Evolutionary conservation across 1,139 yeast genomes (phyloP), one percentile per base, ranked within the genome.

Genomic region (Diutina pseudorugosa): DNA sequence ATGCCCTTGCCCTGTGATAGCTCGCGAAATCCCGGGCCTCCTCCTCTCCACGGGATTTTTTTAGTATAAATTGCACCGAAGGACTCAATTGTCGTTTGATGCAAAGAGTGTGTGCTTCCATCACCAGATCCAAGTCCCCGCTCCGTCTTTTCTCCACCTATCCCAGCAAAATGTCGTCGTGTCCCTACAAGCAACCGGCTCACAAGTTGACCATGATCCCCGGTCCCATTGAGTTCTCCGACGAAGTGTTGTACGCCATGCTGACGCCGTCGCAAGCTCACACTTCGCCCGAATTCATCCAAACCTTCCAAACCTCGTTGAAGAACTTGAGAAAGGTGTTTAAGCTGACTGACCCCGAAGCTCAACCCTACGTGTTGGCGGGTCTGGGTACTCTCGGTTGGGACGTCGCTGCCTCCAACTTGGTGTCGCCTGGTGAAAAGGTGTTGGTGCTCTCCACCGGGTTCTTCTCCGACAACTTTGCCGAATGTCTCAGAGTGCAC

Each of bases 301-400:
- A 76, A 51, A 82, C 87, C 50, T 90, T 90, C 71, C 88, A 84
- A 63, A 67, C 77, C 41, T 85, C 79, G 16, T 75, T 91, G 64
- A 67, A 75, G 62, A 79, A 82, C 66, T 77, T 88, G 62, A 79
- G 97, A 61, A 77, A 73, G 59, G 68, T 91, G 58, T 90, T 90
- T 76, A 79, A 83, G 65, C 84, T 94, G 25, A 70, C 80, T 23
- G 82, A 80, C 62, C 67, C 80, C 23, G 63, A 65, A 14, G 78
- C 94, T 33, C 96, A 88, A 70, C 89, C 93, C 7, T 78, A 85
- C 58, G 87, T 91, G 20, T 67, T 91, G 57, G 77, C 95, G 4
- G 98, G 97, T 44, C 85, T 95, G 2, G 98, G 98, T 55, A 89
- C 98, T 44, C 76, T 91, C 53, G 98, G 98, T 36, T 91, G 97